Evolutionary conservation across 2,329 filamentous ascomycete genomes (phyloP), one percentile per base, ranked within the genome.

Genomic region (Cylindrodendrum hubeiense): DNA sequence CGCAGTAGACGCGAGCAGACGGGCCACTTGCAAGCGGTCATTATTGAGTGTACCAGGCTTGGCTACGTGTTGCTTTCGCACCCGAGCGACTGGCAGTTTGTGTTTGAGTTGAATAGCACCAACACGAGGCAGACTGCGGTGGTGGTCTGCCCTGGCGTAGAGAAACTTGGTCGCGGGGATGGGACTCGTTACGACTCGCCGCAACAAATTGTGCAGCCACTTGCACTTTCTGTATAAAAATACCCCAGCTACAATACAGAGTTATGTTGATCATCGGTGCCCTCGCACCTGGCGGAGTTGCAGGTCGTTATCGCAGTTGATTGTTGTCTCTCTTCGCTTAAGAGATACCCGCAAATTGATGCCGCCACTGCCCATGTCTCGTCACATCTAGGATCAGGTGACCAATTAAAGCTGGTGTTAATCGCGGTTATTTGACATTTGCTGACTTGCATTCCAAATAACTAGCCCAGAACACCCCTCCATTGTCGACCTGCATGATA

Each of bases 11-110:
- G 74, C 37, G 74, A 79, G 47, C 81, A 83, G 67, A 72, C 75
- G 55, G 75, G 71, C 13, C 79, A 83, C 46, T 73, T 84, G 4
- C 74, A 80, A 47, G 78, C 76, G 13, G 75, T 84, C 13, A 78
- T 83, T 19, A 64, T 77, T 4, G 81, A 83, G 68, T 81, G 78
- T 39, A 73, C 79, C 19, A 80, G 76, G 53, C 73, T 84, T 26
- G 83, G 82, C 12, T 81, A 83, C 61, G 56, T 79, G 19, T 55
- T 84, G 7, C 72, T 84, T 33, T 84, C 82, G 5, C 82, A 84
- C 54, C 81, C 81, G 0, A 73, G 74, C 8, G 81, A 83, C 34
- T 82, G 78, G 74, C 60, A 66, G 1, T 79, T 82, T 54, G 60
- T 76, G 15, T 77, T 76, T 57, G 63, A 50, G 2, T 59, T 21